These are phyloP conservation scores for Beauveria brongniartii DNA, from an alignment of 2,329 filamentous ascomycete genomes.

Conservation along the genomic window DNA sequence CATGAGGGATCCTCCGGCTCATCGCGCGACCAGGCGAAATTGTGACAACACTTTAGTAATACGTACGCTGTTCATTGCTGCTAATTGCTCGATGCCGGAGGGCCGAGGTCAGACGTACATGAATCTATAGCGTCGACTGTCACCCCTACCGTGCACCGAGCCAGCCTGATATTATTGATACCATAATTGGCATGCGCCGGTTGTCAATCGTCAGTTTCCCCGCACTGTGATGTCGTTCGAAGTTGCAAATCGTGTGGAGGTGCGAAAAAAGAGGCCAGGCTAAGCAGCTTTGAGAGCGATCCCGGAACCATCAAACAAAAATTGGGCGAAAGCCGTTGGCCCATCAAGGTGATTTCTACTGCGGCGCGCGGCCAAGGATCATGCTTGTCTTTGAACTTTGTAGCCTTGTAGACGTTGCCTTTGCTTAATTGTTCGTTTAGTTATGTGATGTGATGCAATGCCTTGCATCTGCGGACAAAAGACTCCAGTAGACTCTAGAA, in stretches of 20 bases:
- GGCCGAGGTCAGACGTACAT: background rate
- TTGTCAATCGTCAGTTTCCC: background rate
- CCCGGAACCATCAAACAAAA: background rate
- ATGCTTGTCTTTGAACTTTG: background rate
- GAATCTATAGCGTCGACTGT: background rate
- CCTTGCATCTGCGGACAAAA: background rate
- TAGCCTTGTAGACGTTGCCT: background rate
- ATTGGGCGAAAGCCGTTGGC: background rate
- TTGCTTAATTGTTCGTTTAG: background rate
- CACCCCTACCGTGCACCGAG: background rate
- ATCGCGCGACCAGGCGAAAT: too few species aligned
- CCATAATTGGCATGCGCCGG: background rate
- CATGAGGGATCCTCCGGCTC: background rate
- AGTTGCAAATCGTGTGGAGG: background rate
- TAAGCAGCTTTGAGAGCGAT: background rate
- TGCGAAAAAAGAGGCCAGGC: background rate
- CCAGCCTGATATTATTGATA: background rate
- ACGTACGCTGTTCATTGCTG: background rate
- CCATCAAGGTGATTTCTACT: background rate
- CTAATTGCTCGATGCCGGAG: background rate
- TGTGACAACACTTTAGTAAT: background rate
- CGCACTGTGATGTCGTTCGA: background rate
- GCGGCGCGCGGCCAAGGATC: background rate
- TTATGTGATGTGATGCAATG: background rate
- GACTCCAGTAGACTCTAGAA: background rate